Evolutionary conservation across 2,329 filamentous ascomycete genomes (phyloP).

Genomic region (Xylariaceae sp.): DNA sequence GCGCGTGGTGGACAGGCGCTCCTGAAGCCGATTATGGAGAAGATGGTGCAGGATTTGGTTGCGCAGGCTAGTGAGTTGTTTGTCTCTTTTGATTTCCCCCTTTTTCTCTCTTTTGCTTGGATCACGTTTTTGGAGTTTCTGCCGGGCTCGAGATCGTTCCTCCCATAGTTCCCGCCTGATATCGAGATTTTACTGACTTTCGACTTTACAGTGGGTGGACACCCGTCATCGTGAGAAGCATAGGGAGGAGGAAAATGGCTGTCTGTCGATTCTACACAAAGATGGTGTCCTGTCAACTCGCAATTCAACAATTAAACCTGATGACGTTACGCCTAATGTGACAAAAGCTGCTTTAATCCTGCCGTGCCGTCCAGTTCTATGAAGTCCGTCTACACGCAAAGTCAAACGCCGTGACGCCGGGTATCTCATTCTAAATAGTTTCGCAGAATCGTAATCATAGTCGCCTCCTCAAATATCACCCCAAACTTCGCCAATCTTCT

Average conservation of each 20-base stretch:
- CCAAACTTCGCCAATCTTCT: slow-evolving; percentile 70
- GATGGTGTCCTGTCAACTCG: neutral
- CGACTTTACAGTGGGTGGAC: slow-evolving; percentile 14
- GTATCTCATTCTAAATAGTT: neutral
- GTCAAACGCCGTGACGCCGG: neutral
- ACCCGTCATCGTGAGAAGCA: slow-evolving; percentile 1
- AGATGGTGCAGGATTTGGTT: slow-evolving; percentile 69
- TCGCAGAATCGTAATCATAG: neutral
- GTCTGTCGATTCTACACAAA: neutral
- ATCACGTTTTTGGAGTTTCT: neutral
- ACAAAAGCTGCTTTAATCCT: neutral
- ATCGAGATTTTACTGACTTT: slow-evolving; percentile 6
- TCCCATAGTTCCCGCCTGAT: slow-evolving; percentile 10
- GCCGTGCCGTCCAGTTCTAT: neutral
- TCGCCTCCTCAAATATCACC: slow-evolving; percentile 36
- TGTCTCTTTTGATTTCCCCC: neutral
- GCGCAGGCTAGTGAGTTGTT: slow-evolving; percentile 53
- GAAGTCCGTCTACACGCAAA: neutral
- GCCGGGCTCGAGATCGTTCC: neutral
- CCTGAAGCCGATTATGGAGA: slow-evolving; percentile 57
- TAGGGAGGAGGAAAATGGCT: neutral
- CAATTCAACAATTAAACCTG: neutral
- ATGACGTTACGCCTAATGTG: neutral
- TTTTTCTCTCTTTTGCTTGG: neutral
- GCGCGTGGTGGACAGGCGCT: slow-evolving; percentile 45